Base-by-base conservation (phyloP, 306 rosid species). In the Medicago arabica region DNA sequence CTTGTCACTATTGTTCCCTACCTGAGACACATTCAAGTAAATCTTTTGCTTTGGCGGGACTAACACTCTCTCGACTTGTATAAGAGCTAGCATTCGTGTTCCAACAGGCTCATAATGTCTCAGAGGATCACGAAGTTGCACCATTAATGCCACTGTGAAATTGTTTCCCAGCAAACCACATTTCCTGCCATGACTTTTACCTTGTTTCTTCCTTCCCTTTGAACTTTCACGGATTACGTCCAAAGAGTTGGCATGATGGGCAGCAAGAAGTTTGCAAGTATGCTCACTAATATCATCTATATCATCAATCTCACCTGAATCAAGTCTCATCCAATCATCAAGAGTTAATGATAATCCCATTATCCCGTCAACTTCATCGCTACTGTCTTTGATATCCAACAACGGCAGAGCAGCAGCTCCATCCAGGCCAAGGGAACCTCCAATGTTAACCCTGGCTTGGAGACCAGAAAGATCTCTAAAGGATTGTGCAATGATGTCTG, bases 271-370 rank as follows among this genome's bases (percentile, higher is more conserved):
- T 75, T 88, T 84, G 40, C 91, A 84, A 58, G 97, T 95, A 59
- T 77, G 94, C 72, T 90, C 98, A 58, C 97, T 90, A 80, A 89
- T 90, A 69, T 82, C 80, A 51, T 87, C 92, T 71, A 85, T 90
- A 80, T 91, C 97, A 70, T 84, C 97, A 41, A 95, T 82, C 71
- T 95, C 93, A 18, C 98, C 93, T 6, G 97, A 90, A 85, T 95
- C 98, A n/a, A 90, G 46, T 77, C 86, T 90, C 91, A 85, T 87
- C 98, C 97, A 95, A 79, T 95, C 98, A 78, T 95, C 97, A 47
- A 92, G 96, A 67, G 93, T 89, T 54, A 95, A 81, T 16, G 98
- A 88, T 14, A 95, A 83, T 54, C 86, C 90, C 93, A 95, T 95
- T 75, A 90, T 72, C 67, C 89, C 98, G 54, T 95, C 98, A 68